These are phyloP conservation scores for Durusdinium trenchii DNA, from an alignment of 73 alveolate species.

Conservation along the genomic window DNA sequence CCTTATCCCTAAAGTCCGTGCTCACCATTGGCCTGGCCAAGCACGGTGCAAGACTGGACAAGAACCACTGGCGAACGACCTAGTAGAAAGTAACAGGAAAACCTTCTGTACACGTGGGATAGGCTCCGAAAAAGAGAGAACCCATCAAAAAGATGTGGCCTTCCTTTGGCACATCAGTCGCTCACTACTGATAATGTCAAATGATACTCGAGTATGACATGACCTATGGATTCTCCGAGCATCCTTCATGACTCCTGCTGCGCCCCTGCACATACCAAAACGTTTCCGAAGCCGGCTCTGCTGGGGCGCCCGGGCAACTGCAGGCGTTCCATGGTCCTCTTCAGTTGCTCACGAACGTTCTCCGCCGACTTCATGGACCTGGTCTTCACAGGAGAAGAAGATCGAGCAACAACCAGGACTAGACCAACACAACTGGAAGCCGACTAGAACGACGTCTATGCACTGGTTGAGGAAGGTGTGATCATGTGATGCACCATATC, in stretches of 20 bases:
- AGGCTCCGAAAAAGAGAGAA: too few relatives aligned
- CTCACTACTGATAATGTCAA: not conserved
- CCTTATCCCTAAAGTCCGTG: slow-evolving; percentile 91
- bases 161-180: not conserved
- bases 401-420: not conserved
- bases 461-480: too few relatives aligned
- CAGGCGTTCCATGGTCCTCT: slow-evolving; percentile 92
- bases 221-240: too few relatives aligned
- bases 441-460: too few relatives aligned
- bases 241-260: too few relatives aligned
- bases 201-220: too few relatives aligned
- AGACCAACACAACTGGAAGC: not conserved
- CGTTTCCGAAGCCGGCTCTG: not conserved
- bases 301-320: slow-evolving; percentile 38
- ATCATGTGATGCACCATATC: too few relatives aligned
- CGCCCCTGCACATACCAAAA: not conserved
- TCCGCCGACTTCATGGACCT: slow-evolving; percentile 90
- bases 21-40: slow-evolving; percentile 61
- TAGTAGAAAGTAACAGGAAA: too few relatives aligned
- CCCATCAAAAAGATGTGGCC: too few relatives aligned
- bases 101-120: too few relatives aligned
- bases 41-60: not conserved
- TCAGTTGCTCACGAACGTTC: slow-evolving; percentile 94
- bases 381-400: too few relatives aligned
- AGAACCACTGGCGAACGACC: too few relatives aligned